Base-by-base conservation (phyloP, 345 rosid genomes). In the Aethionema arabicum region DNA sequence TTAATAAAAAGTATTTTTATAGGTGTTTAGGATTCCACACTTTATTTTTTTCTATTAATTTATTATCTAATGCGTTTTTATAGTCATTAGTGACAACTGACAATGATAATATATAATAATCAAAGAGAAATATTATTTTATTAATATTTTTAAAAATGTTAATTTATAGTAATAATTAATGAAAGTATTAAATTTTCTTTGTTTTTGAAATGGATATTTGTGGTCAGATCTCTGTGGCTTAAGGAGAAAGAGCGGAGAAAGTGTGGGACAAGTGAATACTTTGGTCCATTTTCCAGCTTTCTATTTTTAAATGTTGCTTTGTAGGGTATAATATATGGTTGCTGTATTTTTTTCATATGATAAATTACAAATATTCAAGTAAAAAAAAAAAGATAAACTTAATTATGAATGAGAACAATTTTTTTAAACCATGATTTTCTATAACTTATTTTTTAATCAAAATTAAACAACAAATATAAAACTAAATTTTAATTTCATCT, bases 281-380 rank as follows among this genome's bases (percentile, higher is more conserved):
- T 56, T 63, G 52, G 64, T 57, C 58, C 64, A 70, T 54, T 65
- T 63, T 64, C 53, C 67, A 61, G 61, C 61, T 68, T 59, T 32
- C 41, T 39, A 61, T 41, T 32, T 47, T 8, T 52, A 6, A 3
- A 13, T 37, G 5, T 37, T 54, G 27, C 27, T 21, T 21, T 21
- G 27, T 21, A 21, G 27, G 27, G 27, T 21, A 21, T 21, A 40
- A 40, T 40, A 40, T 6, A 8, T 40, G 4, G 10, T 40, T 40
- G 11, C 0, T 40, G 3, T 8, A 40, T 40, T 6, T 40, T 40
- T 40, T 1, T 37, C 11, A 6, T 37, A 37, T 37, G 40, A 37
- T 37, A 37, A 37, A 6, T 21, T 21, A 21, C 27, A 21, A 21
- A 21, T 21, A 21, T n/a, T n/a, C n/a, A n/a, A n/a, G n/a, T n/a